Conservation (phyloP, 768 basidiomycete genomes). For the Lactarius akahatsu region DNA sequence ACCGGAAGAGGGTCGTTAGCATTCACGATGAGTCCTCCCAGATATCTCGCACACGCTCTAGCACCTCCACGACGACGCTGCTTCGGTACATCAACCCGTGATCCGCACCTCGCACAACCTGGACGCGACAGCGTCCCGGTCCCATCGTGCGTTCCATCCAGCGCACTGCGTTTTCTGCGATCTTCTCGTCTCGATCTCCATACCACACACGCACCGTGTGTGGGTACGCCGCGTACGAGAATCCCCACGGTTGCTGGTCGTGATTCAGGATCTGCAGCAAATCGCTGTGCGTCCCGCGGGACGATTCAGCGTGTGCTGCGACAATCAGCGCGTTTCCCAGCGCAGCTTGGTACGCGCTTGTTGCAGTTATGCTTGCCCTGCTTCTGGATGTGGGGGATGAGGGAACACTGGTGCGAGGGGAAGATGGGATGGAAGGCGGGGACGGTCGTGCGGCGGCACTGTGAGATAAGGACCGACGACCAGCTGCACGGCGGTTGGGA, state of each 20-base stretch:
- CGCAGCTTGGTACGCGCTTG: conserved; percentile 57
- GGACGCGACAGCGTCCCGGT: conserved; percentile 68
- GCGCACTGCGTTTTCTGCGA: conserved; percentile 83
- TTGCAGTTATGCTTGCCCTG: conserved; percentile 33
- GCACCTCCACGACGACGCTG: conserved; percentile 79
- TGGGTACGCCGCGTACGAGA: conserved; percentile 78
- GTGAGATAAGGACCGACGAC: conserved; percentile 76
- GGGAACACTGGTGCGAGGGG: conserved; percentile 47
- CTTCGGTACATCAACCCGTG: conserved; percentile 94
- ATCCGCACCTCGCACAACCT: conserved; percentile 84
- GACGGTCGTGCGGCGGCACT: conserved; percentile 32
- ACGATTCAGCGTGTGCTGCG: conserved; percentile 93
- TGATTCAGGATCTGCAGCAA: conserved; percentile 90
- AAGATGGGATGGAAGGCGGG: conserved; percentile 50
- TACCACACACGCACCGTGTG: conserved; percentile 86
- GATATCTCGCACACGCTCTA: conserved; percentile 63
- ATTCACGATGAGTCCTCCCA: conserved; percentile 33
- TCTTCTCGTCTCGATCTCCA: conserved; percentile 91
- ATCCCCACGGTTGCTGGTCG: conserved; percentile 86
- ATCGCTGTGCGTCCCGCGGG: conserved; percentile 88
- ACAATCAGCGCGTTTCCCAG: conserved; percentile 90
- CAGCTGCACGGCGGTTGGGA: conserved; percentile 43
- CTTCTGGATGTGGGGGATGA: conserved; percentile 34
- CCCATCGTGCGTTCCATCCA: conserved; percentile 92
- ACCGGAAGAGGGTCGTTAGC: neutral